A percentile compares a stretch with the other conserved stretches of the same genome.
These are phyloP conservation scores for Biscutella laevigata DNA, from an alignment of 441 rosid genomes.

Conservation along the genomic window DNA sequence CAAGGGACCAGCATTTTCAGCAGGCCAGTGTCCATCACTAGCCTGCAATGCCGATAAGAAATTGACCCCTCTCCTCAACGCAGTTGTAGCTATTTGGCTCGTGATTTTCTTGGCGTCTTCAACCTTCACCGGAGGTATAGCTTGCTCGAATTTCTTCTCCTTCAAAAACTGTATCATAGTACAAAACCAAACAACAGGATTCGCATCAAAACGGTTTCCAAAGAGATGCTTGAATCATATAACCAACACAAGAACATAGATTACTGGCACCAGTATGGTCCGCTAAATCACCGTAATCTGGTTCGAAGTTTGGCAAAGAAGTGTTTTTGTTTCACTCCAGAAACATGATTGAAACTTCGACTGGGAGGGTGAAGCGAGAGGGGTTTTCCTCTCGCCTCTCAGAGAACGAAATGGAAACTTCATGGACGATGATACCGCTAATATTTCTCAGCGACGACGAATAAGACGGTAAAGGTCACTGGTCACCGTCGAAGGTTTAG, in stretches of 20 bases:
- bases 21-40: constrained; percentile 52
- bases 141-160: constrained; percentile 36
- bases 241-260: not conserved
- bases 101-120: constrained; percentile 30
- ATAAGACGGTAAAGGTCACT: not conserved
- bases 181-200: too few relatives aligned
- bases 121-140: constrained; percentile 30
- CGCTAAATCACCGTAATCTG: not conserved
- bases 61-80: constrained; percentile 32
- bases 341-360: not conserved
- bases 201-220: too few relatives aligned
- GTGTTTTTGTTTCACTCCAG: not conserved
- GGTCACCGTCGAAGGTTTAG: not conserved
- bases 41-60: constrained; percentile 45
- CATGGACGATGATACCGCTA: not conserved
- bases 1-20: constrained; percentile 42
- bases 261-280: not conserved
- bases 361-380: not conserved
- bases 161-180: too few relatives aligned
- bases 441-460: not conserved
- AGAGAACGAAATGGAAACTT: not conserved
- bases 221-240: not conserved
- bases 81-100: constrained; percentile 25
- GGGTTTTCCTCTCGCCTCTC: not conserved
- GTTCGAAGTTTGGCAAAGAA: not conserved